A percentile compares a stretch with the other conserved stretches of the same genome.
phyloP scores from a whole-genome alignment of 805 yeast species.

The Yarrowia sp. region DNA sequence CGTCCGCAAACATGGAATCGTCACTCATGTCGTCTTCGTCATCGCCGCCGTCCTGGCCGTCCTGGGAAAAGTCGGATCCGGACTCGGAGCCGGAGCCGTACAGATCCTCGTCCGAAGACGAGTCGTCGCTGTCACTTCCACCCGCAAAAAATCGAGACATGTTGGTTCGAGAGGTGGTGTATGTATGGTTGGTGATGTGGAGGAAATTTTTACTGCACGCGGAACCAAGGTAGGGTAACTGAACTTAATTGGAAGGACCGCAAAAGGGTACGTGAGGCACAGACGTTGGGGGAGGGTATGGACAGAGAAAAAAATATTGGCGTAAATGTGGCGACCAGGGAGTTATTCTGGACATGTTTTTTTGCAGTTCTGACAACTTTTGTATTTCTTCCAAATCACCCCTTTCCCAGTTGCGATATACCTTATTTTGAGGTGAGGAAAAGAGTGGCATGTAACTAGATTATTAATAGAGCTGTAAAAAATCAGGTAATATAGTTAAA shows the following conservation, averaged over 20 bases:
- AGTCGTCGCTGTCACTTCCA: conserved; percentile 61
- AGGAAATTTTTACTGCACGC: conserved; percentile 18
- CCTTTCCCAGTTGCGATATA: too few species aligned
- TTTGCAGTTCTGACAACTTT: too few species aligned
- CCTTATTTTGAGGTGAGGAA: too few species aligned
- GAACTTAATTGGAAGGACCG: neutral
- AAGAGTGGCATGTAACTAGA: too few species aligned
- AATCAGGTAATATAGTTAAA: too few species aligned
- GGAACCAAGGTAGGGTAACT: conserved; percentile 7
- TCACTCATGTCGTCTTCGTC: conserved; percentile 49
- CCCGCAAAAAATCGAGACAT: conserved; percentile 91
- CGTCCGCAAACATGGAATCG: conserved; percentile 56
- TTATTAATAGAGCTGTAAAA: too few species aligned
- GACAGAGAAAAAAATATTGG: neutral
- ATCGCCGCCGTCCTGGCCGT: conserved; percentile 44
- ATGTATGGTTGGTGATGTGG: conserved; percentile 1
- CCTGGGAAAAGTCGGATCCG: conserved; percentile 45
- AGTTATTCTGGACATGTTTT: too few species aligned
- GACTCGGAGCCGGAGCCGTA: conserved; percentile 56
- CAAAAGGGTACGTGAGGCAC: neutral
- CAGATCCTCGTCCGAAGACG: conserved; percentile 67
- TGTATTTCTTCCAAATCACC: too few species aligned
- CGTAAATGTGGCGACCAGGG: too few species aligned
- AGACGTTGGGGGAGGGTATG: neutral
- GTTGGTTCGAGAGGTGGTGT: neutral